Base-by-base conservation (phyloP, 306 rosid species). In the Rosa rugosa region DNA sequence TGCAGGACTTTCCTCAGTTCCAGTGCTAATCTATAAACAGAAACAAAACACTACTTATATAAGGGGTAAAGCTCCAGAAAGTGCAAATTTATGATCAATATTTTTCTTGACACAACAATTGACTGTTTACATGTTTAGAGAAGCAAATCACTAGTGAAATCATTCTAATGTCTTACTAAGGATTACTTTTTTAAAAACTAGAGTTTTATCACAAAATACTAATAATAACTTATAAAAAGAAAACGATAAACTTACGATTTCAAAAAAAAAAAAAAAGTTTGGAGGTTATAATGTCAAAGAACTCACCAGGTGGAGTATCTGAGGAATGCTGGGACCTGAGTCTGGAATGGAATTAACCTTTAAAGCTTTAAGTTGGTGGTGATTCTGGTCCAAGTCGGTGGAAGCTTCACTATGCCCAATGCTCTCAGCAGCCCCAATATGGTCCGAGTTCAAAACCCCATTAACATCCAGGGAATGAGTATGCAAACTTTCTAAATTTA, bases 221-320 rank as follows among this genome's bases (percentile, higher is more conserved):
- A 51, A 44, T 56, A 44, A 22, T 42, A 38, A 66, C 18, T 14
- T 1, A 5, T 6, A 40, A 40, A 40, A 5, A 0, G 5, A 60
- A 13, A 62, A 10, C 4, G 18, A 62, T 5, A 31, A 27, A 62
- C 41, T 25, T 27, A 12, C 40, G 27, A 62, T 5, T 57, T 56
- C 27, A 41, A 11, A 22, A 75, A 46, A 79, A 12, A 50, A 11
- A 31, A 75, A 38, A 75, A 20, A 0, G 12, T 31, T 53, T 31
- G 36, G 49, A 83, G 31, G 42, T 51, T 41, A 7, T 54, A 16
- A 71, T 42, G 25, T 38, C 57, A 59, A 31, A 75, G 71, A 65
- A 90, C 98, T 86, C 82, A 93, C 99, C 88, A 83, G 78, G 77
- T 93, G 93, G 81, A 96, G 98, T 88, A 96, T 89, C 86, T 91